Percentiles rank a stretch among this genome's conserved stretches.
Evolutionary conservation across 129 eudicot genomes (phyloP).

Genomic region (Silybum marianum): DNA sequence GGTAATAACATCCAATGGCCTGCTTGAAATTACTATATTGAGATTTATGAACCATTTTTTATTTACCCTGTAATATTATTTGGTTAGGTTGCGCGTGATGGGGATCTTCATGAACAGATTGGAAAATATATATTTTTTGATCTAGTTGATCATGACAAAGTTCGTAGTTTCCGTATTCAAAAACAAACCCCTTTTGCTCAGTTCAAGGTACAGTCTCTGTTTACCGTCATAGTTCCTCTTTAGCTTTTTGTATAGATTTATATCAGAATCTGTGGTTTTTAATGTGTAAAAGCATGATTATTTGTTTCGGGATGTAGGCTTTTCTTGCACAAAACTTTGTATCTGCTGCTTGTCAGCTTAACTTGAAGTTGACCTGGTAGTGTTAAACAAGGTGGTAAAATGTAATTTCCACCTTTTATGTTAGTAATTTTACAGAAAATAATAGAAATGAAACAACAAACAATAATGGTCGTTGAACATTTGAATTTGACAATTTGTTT

Average conservation of each 20-base stretch:
- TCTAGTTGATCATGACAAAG: conserved; percentile 87
- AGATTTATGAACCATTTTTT: not conserved
- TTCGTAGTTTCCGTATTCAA: conserved; percentile 68
- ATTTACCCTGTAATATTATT: not conserved
- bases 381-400: not conserved
- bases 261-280: not conserved
- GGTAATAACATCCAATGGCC: conserved; percentile 26
- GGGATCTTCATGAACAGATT: conserved; percentile 61
- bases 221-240: not conserved
- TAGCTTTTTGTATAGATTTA: not conserved
- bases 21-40: not conserved
- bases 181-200: conserved; percentile 56
- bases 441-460: not conserved
- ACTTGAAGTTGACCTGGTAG: conserved; percentile 2
- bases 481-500: not conserved
- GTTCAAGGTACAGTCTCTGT: conserved; percentile 55
- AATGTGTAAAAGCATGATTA: not conserved
- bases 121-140: conserved; percentile 75
- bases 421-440: not conserved
- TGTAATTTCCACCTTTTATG: not conserved
- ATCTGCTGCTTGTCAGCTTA: not conserved
- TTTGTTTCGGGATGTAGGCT: not conserved
- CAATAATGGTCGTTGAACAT: not conserved
- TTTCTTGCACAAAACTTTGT: not conserved
- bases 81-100: conserved; percentile 58